Base-by-base conservation (phyloP, 139 green algal species). In the Edaphochlamys debaryana region DNA sequence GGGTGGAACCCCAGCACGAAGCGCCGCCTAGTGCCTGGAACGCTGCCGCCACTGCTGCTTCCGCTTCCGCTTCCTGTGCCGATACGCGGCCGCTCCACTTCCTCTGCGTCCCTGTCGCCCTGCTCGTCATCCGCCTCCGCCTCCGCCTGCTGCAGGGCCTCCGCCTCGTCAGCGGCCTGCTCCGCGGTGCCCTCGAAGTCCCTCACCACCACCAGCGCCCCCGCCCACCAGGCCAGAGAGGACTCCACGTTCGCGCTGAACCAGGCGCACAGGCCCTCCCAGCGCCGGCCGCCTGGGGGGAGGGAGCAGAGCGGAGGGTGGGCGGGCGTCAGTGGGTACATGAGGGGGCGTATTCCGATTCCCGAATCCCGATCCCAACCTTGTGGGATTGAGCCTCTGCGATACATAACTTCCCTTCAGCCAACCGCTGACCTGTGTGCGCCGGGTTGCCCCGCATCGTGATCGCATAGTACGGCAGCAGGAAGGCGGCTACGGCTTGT, bases 1-100 rank as follows among this genome's bases (percentile, higher is more conserved):
- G 94, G 95, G 69, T 91, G 79, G 79, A 95, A 96, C 8, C 92
- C 94, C 86, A 98, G 95, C 4, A 97, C 87, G 72, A 94, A 94
- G 41, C 80, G 74, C 41, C 67, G 60, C 66, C 25, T n/a, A n/a
- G n/a, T n/a, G n/a, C n/a, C n/a, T n/a, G n/a, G n/a, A n/a, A n/a
- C n/a, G 11, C 77, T 20, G 5, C 32, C 6, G 48, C 78, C 30
- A 19, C 40, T 1, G 30, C 38, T 66, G 54, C 40, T 62, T 36
- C 52, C 48, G 79, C 32, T 62, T 68, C n/a, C 62, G 20, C 4
- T 32, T 41, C n/a, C n/a, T 38, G n/a, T 29, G 17, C 54, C n/a
- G n/a, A n/a, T n/a, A n/a, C n/a, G n/a, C n/a, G n/a, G n/a, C n/a
- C n/a, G n/a, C 15, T 56, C 50, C 2, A 32, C 60, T 38, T 13